Percentiles rank a stretch among this genome's conserved stretches.
phyloP scores from a whole-genome alignment of 2,329 filamentous ascomycete genomes.

The Grosmannia huntii region DNA sequence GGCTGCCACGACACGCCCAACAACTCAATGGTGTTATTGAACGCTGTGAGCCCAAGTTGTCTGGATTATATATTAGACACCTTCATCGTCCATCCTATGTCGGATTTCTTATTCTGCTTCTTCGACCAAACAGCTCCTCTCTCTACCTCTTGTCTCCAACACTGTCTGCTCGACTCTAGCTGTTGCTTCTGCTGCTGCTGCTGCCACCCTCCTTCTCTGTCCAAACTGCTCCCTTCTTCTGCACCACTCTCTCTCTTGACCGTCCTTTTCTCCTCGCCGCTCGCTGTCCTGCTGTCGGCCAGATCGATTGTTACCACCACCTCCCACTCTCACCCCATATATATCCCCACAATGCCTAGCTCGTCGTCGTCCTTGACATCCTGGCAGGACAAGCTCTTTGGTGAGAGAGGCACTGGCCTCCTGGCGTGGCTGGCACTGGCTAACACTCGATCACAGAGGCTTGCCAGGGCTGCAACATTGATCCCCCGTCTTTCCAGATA shows the following conservation, averaged over 20 bases:
- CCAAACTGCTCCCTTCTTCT: neutral
- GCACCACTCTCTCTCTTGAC: neutral
- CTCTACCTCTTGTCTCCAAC: neutral
- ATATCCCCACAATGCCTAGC: conserved; percentile 3
- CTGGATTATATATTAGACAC: conserved; percentile 8
- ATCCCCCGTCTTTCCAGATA: conserved; percentile 19
- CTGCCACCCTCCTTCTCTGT: neutral
- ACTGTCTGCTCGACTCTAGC: neutral
- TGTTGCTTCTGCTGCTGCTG: neutral
- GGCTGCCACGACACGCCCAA: conserved; percentile 10
- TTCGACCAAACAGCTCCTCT: neutral
- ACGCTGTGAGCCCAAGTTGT: conserved; percentile 7
- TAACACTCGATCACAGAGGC: conserved; percentile 14
- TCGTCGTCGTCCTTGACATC: conserved; percentile 10
- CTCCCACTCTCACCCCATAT: neutral
- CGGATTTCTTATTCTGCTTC: neutral
- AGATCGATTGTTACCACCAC: neutral
- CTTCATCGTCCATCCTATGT: conserved; percentile 1
- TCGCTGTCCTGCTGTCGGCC: neutral
- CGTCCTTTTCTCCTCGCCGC: neutral
- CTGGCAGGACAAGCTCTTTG: conserved; percentile 22
- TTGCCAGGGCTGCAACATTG: conserved; percentile 18
- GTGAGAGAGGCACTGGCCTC: conserved; percentile 15
- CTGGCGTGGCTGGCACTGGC: neutral
- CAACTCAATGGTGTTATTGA: conserved; percentile 2